Percentiles rank a stretch among this genome's conserved stretches.
These are phyloP conservation scores for Aspergillus alliaceus DNA, from an alignment of 2,329 filamentous ascomycete genomes.

Conservation along the genomic window DNA sequence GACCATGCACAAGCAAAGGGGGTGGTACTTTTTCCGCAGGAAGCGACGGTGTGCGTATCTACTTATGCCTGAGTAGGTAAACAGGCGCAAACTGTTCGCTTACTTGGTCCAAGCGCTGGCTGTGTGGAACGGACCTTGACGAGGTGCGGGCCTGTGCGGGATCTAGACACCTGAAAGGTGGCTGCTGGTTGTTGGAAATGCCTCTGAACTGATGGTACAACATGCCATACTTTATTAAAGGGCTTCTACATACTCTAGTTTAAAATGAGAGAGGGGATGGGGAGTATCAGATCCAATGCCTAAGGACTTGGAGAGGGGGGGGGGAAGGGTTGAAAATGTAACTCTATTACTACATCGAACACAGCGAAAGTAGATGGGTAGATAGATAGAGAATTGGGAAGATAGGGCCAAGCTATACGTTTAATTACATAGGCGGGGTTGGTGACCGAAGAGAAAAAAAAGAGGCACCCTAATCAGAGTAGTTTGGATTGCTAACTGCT, in stretches of 20 bases:
- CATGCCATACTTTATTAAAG: background rate
- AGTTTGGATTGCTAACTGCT: background rate
- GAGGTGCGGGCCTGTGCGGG: conserved; percentile 11
- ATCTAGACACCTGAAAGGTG: conserved; percentile 1
- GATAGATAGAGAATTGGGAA: background rate
- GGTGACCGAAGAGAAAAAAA: background rate
- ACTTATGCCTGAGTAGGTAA: background rate
- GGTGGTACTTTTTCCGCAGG: background rate
- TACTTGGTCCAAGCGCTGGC: conserved; percentile 13
- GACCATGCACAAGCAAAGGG: background rate
- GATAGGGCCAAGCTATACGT: background rate
- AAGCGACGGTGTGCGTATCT: too few species aligned
- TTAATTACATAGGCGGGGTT: background rate
- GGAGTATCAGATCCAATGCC: background rate
- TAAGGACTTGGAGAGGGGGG: background rate
- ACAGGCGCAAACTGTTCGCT: background rate
- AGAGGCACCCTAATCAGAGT: conserved; percentile 1
- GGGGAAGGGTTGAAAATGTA: background rate
- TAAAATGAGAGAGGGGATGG: background rate
- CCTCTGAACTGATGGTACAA: background rate
- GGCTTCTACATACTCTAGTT: background rate
- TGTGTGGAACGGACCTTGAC: conserved; percentile 11
- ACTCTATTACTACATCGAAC: conserved; percentile 1
- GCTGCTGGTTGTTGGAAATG: background rate
- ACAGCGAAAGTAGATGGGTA: background rate